phyloP scores from a whole-genome alignment of 225 moss, liverwort and hornwort species.

The Neckera pumila region DNA sequence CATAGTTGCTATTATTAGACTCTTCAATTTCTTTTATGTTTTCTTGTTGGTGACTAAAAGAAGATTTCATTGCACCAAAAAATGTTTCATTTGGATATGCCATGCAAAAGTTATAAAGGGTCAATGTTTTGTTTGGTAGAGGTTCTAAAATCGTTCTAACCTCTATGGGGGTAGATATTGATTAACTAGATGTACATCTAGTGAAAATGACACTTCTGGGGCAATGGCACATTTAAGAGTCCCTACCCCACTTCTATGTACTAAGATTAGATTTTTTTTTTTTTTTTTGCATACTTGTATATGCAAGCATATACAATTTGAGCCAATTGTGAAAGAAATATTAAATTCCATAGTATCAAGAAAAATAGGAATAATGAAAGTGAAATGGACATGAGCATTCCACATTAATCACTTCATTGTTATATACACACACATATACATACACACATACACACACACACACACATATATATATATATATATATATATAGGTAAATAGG shows the following conservation, averaged over 20 bases:
- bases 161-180: background rate
- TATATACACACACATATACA: no score
- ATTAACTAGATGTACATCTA: background rate
- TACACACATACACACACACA: no score
- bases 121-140: background rate
- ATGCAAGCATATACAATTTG: background rate
- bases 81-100: background rate
- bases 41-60: no score
- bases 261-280: background rate
- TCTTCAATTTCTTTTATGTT: background rate
- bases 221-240: background rate
- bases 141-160: background rate
- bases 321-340: background rate
- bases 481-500: no score
- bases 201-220: background rate
- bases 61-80: background rate
- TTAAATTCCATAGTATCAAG: background rate
- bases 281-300: fast-evolving
- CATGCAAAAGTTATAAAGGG: background rate
- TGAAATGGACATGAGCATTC: background rate
- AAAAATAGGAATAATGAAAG: background rate
- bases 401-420: background rate
- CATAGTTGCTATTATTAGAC: background rate
- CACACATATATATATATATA: no score
- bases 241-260: background rate